phyloP scores from a whole-genome alignment of 2,329 filamentous ascomycete species.

The Acrocalymma vagum region DNA sequence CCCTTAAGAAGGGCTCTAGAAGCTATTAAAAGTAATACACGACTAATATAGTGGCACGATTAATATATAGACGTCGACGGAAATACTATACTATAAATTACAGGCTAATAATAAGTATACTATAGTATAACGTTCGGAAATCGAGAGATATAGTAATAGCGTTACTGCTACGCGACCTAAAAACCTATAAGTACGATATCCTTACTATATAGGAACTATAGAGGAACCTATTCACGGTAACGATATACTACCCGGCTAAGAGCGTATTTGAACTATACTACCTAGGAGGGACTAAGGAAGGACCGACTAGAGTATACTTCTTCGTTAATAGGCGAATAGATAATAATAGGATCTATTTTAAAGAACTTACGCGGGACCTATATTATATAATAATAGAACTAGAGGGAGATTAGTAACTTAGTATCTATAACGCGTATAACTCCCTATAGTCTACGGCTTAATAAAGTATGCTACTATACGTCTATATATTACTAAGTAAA shows the following conservation, averaged over 20 bases:
- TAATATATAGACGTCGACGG: constrained; percentile 18
- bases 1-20: constrained; percentile 13
- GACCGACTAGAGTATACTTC: constrained; percentile 27
- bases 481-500: constrained; percentile 7
- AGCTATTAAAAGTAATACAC: constrained; percentile 8
- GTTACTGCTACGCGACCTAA: constrained; percentile 25
- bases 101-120: constrained; percentile 21
- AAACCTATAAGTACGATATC: constrained; percentile 26
- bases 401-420: constrained; percentile 3
- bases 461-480: constrained; percentile 8
- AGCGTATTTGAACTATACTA: constrained; percentile 25
- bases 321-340: constrained; percentile 33
- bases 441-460: constrained; percentile 12
- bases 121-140: constrained; percentile 29
- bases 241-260: constrained; percentile 30
- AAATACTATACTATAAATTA: constrained; percentile 18
- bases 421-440: constrained; percentile 30
- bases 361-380: constrained; percentile 22
- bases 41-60: constrained; percentile 5
- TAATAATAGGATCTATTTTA: constrained; percentile 18
- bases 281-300: constrained; percentile 10
- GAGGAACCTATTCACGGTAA: constrained; percentile 25
- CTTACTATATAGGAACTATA: constrained; percentile 29
- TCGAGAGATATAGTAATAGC: constrained; percentile 31
- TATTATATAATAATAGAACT: constrained; percentile 16